Evolutionary conservation across 2,329 filamentous ascomycete genomes (phyloP).

Genomic region (Xylariaceae sp.): DNA sequence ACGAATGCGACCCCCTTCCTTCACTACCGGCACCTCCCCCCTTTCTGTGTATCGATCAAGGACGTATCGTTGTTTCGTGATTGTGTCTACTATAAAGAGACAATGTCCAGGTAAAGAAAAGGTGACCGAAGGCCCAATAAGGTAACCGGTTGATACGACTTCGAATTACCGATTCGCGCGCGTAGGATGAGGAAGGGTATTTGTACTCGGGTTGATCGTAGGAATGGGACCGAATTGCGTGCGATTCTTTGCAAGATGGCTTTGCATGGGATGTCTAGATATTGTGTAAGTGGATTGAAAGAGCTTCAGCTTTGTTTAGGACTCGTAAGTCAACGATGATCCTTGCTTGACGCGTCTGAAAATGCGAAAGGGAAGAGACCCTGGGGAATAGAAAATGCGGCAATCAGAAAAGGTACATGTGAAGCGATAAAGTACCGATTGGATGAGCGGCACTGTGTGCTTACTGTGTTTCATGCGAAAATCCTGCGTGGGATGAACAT

Average conservation of each 20-base stretch:
- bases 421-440: not conserved
- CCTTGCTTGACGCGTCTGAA: constrained; percentile 3
- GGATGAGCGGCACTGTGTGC: not conserved
- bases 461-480: not conserved
- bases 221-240: not conserved
- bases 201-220: not conserved
- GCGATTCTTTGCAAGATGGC: not conserved
- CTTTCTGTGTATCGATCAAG: not conserved
- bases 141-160: not conserved
- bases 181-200: not conserved
- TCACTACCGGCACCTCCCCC: constrained; percentile 4
- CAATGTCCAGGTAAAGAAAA: not conserved
- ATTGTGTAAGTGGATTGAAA: not conserved
- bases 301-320: not conserved
- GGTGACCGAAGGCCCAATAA: not conserved
- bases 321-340: not conserved
- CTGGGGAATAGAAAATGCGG: not conserved
- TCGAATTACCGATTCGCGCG: not conserved
- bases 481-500: not conserved
- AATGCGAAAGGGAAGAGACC: not conserved
- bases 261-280: too few relatives aligned
- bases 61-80: not conserved
- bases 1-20: not conserved
- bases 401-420: not conserved
- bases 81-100: not conserved